phyloP scores from a whole-genome alignment of 2,329 filamentous ascomycete genomes.

The Sporothrix euskadiensis region DNA sequence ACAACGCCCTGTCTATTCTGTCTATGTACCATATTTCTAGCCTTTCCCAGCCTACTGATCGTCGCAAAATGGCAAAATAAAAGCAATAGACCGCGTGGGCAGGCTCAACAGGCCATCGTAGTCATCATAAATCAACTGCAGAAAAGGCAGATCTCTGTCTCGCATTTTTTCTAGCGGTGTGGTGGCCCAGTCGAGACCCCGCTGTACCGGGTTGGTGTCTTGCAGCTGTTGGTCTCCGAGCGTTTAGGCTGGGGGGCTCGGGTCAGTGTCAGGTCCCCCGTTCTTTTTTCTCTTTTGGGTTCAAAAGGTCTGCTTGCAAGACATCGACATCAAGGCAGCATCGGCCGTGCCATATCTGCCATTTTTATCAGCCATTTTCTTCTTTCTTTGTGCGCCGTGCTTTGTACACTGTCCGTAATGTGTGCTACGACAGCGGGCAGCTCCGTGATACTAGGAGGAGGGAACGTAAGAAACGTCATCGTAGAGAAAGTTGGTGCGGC shows the following conservation, averaged over 20 bases:
- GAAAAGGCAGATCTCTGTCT: neutral
- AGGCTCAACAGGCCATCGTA: neutral
- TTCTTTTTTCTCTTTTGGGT: neutral
- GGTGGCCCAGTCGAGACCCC: slow-evolving; percentile 4
- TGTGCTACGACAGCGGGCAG: neutral
- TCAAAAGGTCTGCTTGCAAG: neutral
- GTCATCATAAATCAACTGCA: neutral
- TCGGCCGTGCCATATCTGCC: neutral
- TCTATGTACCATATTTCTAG: neutral
- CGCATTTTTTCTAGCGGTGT: slow-evolving; percentile 12
- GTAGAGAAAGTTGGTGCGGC: neutral
- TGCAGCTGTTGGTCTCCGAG: neutral
- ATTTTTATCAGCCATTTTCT: neutral
- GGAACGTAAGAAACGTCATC: slow-evolving; percentile 7
- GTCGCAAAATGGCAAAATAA: neutral
- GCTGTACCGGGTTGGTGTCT: slow-evolving; percentile 16
- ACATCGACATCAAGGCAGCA: neutral
- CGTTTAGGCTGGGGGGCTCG: neutral
- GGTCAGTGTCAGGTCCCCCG: neutral
- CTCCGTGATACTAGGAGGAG: neutral
- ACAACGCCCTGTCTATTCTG: neutral
- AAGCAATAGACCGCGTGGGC: neutral
- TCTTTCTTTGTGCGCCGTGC: neutral
- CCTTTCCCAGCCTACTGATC: neutral
- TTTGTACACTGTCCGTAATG: neutral